A percentile compares a stretch with the other conserved stretches of the same genome.
Evolutionary conservation across 2,329 filamentous ascomycete species (phyloP).

Genomic region (Parascedosporium putredinis): DNA sequence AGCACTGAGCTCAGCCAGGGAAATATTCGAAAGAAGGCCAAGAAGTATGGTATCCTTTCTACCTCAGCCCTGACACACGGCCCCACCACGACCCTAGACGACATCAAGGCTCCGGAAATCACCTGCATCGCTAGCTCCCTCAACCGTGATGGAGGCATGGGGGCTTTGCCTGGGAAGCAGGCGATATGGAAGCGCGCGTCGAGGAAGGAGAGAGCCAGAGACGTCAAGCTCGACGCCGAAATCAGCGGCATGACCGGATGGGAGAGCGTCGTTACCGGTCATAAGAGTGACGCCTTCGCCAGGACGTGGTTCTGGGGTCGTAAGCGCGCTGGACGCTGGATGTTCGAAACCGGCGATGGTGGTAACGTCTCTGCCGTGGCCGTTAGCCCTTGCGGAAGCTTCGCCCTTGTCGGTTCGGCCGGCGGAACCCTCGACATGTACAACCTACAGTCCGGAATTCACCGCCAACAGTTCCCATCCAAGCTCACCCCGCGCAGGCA

Average conservation of each 20-base stretch:
- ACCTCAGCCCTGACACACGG: constrained; percentile 45
- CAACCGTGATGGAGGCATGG: constrained; percentile 91
- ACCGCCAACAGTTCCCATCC: constrained; percentile 80
- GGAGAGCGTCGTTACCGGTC: constrained; percentile 94
- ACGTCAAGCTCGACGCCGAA: constrained; percentile 45
- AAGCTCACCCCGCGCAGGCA: constrained; percentile 68
- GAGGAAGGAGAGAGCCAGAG: constrained; percentile 7
- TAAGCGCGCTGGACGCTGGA: constrained; percentile 87
- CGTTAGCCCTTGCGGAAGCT: constrained; percentile 86
- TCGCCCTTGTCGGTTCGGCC: constrained; percentile 79
- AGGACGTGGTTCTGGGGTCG: constrained; percentile 98
- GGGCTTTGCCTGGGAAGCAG: constrained; percentile 66
- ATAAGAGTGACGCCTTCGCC: constrained; percentile 72
- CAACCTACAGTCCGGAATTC: constrained; percentile 87
- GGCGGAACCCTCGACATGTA: constrained; percentile 85
- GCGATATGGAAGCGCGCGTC: constrained; percentile 66
- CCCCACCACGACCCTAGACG: constrained; percentile 55
- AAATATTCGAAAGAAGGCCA: constrained; percentile 75
- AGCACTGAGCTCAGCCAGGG: constrained; percentile 91
- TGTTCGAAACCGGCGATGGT: constrained; percentile 75
- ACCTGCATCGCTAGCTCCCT: constrained; percentile 84
- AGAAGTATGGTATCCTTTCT: constrained; percentile 68
- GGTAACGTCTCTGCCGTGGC: constrained; percentile 78
- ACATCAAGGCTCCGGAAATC: constrained; percentile 82
- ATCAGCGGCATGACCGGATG: constrained; percentile 75